phyloP scores from a whole-genome alignment of 257 asterid species.

The Linderniella brevidens region DNA sequence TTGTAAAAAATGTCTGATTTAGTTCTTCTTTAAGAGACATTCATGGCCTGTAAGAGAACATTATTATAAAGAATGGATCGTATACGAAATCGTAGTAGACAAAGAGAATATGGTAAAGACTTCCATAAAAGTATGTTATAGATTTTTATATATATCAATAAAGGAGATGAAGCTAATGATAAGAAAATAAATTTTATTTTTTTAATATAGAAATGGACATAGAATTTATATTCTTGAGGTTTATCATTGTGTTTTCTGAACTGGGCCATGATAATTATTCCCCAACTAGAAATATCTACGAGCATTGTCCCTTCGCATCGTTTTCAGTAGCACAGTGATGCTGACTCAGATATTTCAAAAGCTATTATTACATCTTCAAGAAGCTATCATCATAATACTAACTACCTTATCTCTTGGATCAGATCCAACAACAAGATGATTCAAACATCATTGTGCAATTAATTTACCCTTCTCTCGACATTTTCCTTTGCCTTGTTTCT shows the following conservation, averaged over 20 bases:
- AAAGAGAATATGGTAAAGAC: constrained; percentile 5
- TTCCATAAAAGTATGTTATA: constrained; percentile 11
- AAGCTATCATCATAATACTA: background rate
- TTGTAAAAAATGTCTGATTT: too few relatives aligned
- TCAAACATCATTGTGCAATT: too few relatives aligned
- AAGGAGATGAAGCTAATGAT: background rate
- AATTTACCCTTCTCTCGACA: too few relatives aligned
- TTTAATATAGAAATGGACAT: too few relatives aligned
- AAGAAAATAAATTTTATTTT: background rate
- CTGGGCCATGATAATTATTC: constrained; percentile 25
- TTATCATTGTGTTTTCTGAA: background rate
- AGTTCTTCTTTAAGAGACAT: background rate
- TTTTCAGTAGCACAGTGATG: constrained; percentile 21
- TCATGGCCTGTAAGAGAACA: constrained; percentile 13
- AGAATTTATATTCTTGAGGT: too few relatives aligned
- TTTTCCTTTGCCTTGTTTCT: too few relatives aligned
- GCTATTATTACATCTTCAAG: background rate
- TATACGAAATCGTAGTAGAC: constrained; percentile 7
- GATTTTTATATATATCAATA: background rate
- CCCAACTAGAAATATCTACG: constrained; percentile 17
- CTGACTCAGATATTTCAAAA: constrained; percentile 13
- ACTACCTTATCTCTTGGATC: constrained; percentile 1
- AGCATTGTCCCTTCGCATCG: constrained; percentile 22
- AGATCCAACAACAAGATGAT: too few relatives aligned
- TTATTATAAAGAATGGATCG: background rate